These are phyloP conservation scores for Rhodotorula sp. DNA, from an alignment of 1,284 basidiomycete genomes.

Conservation along the genomic window DNA sequence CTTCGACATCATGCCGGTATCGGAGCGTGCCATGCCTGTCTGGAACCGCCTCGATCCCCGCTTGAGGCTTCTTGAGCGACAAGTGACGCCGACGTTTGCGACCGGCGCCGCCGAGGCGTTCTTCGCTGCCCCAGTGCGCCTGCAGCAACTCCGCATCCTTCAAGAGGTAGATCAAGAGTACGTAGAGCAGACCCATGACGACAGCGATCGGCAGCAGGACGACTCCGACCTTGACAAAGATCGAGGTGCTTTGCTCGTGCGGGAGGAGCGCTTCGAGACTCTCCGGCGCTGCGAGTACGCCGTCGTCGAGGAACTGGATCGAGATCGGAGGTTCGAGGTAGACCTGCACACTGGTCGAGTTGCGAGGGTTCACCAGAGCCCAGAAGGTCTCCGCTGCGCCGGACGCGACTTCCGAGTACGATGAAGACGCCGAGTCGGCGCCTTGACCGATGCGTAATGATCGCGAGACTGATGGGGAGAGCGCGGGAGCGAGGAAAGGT, in stretches of 20 bases:
- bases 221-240: constrained; percentile 72
- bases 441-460: constrained; percentile 40
- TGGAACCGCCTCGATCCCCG: constrained; percentile 6
- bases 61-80: background rate
- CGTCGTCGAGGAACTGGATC: constrained; percentile 42
- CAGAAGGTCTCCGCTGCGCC: constrained; percentile 58
- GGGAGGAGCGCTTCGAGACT: constrained; percentile 49
- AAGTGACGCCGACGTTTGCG: constrained; percentile 2
- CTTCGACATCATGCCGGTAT: constrained; percentile 68
- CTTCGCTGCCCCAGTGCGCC: constrained; percentile 51
- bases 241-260: constrained; percentile 46
- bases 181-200: constrained; percentile 72
- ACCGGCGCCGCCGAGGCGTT: constrained; percentile 54
- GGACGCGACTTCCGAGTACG: constrained; percentile 11
- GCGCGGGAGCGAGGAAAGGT: constrained; percentile 33
- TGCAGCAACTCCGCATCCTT: constrained; percentile 89
- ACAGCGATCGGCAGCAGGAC: constrained; percentile 78
- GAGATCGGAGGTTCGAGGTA: constrained; percentile 72
- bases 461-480: constrained; percentile 21
- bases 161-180: constrained; percentile 79
- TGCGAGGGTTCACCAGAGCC: constrained; percentile 73
- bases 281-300: constrained; percentile 46
- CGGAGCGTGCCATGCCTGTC: background rate
- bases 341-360: constrained; percentile 69
- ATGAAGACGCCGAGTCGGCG: constrained; percentile 9